phyloP scores from a whole-genome alignment of 495 filamentous ascomycete species.

The Daldinia grandis region DNA sequence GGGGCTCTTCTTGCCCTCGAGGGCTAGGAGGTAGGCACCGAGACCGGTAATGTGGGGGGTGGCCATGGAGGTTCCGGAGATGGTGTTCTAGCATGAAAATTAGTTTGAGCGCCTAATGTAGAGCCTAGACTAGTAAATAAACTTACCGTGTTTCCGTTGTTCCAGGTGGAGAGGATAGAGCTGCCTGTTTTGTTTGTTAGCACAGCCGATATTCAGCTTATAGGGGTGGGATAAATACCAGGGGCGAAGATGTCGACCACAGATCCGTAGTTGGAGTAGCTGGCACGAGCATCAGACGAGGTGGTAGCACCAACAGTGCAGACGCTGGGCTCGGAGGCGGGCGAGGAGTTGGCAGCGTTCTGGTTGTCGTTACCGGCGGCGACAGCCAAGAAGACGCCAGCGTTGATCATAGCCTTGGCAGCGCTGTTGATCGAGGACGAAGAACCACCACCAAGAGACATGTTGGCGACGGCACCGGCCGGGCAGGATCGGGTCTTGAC shows the following conservation, averaged over 20 bases:
- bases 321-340: slow-evolving; percentile 63
- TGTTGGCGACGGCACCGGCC: slow-evolving; percentile 58
- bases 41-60: slow-evolving; percentile 71
- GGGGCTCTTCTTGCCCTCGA: slow-evolving; percentile 56
- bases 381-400: slow-evolving; percentile 64
- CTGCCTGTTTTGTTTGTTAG: slow-evolving; percentile 38
- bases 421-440: slow-evolving; percentile 64
- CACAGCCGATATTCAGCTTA: background rate
- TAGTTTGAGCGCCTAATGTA: background rate
- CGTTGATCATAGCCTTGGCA: slow-evolving; percentile 55
- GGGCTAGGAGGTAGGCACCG: slow-evolving; percentile 66
- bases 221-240: slow-evolving; percentile 31
- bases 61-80: slow-evolving; percentile 74
- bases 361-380: slow-evolving; percentile 64
- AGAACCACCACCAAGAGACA: slow-evolving; percentile 64
- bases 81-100: slow-evolving; percentile 60
- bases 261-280: slow-evolving; percentile 70
- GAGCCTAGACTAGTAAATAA: background rate
- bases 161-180: slow-evolving; percentile 65
- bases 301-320: slow-evolving; percentile 69
- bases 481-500: slow-evolving; percentile 50
- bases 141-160: slow-evolving; percentile 59
- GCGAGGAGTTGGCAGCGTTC: slow-evolving; percentile 60
- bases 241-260: slow-evolving; percentile 70
- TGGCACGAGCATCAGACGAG: slow-evolving; percentile 57